Percentiles rank a stretch among this genome's conserved stretches.
phyloP scores from a whole-genome alignment of 1,139 yeast genomes.

The Saccharomyces hybrid region DNA sequence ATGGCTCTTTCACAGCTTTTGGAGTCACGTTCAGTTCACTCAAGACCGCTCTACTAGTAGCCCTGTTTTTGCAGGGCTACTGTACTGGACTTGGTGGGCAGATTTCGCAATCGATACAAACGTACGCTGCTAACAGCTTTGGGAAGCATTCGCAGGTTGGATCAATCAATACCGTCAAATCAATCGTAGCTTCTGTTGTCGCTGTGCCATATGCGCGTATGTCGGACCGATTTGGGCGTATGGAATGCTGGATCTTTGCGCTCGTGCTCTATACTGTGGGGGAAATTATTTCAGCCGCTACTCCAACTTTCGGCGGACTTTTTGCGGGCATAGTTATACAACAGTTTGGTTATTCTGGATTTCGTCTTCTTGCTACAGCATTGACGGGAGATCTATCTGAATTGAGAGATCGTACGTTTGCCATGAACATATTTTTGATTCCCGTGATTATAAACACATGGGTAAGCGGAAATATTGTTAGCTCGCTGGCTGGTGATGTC shows the following conservation, averaged over 20 bases:
- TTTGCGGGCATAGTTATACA: background rate
- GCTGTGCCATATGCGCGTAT: background rate
- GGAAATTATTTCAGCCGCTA: background rate
- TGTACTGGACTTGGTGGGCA: background rate
- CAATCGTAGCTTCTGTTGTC: background rate
- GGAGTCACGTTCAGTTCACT: background rate
- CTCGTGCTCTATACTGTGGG: background rate
- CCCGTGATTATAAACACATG: background rate
- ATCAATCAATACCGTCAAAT: background rate
- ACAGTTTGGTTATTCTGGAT: background rate
- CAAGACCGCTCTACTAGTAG: background rate
- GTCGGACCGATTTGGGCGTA: background rate
- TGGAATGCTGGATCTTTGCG: background rate
- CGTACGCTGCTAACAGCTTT: background rate
- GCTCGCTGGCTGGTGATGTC: background rate
- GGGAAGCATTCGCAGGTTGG: background rate
- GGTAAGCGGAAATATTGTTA: background rate
- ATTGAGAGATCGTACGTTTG: background rate
- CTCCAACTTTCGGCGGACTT: background rate
- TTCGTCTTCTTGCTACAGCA: background rate
- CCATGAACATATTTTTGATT: background rate
- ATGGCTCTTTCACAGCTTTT: constrained; percentile 2
- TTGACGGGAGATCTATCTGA: background rate
- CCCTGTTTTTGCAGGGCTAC: background rate
- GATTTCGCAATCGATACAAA: background rate